Base-by-base conservation (phyloP, 2,329 filamentous ascomycete species). In the Phaeoacremonium minimum region DNA sequence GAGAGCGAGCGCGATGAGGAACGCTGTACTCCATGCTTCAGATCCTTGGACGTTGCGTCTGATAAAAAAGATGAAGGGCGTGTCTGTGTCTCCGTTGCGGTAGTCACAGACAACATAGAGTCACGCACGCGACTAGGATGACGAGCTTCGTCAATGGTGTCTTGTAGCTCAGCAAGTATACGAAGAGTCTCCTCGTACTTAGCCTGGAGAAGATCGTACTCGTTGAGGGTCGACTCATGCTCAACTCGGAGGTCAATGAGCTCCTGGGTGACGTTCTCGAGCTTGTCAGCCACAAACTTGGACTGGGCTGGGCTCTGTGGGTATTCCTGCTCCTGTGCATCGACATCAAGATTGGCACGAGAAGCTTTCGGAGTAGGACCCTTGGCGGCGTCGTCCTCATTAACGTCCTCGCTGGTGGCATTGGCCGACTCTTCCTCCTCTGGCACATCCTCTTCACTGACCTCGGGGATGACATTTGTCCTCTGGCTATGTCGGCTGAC, bases 131-230 rank as follows among this genome's bases (percentile, higher is more conserved):
- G 66, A 47, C 57, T 60, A 36, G 76, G 70, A 52, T 88, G 85
- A 20, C 82, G 79, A 18, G 82, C 74, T 64, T 95, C 88, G 49
- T 95, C 87, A 22, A 89, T 72, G 18, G 78, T 76, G 54, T 96
- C 91, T 57, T 95, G 89, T 32, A 97, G 72, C 56, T 93, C 85
- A 6, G 87, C 83, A 29, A 98, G 61, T 8, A 85, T 81, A 32
- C 83, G 83, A 43, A 98, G 68, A 5, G 90, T 86, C 52, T 95
- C 84, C 52, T 95, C 87, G 50, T 98, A 98, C 60, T 95, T 97
- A 48, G 80, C 73, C 38, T 89, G 82, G 17, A 98, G 80, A 31
- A 80, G 64, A 45, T 94, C 86, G 50, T 83, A 91, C 40, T 97
- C 88, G 45, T 75, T 81, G 14, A 95, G 57, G 0, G 88, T 91